Base-by-base conservation (phyloP, 1,139 yeast species). In the Geotrichum aggregatum region DNA sequence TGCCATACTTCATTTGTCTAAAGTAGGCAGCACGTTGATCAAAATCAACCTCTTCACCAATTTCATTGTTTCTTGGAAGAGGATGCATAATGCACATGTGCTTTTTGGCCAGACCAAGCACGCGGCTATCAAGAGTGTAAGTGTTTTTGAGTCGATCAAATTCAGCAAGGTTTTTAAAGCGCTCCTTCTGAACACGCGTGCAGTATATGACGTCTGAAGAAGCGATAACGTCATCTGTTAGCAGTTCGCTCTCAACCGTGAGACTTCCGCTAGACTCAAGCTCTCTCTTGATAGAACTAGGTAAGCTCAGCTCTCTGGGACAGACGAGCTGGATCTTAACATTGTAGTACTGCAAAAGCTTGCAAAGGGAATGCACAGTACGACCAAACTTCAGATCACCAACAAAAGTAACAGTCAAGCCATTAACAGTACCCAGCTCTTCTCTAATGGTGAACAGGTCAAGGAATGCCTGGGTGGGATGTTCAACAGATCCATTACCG, bases 21-120 rank as follows among this genome's bases (percentile, higher is more conserved):
- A 92, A 92, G 76, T 92, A 92, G 57, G 98, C 98, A 60, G 98
- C 98, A 72, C 98, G 86, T 72, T 91, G 97, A 72, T 94, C 99
- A 67, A 91, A 92, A 72, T 94, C 99, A 64, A 94, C 98, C 75
- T 94, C 98, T 74, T 89, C 98, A 66, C 87, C 85, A 63, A 94
- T 91, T 75, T 94, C 99, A 64, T 82, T 85, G 61, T 88, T 89
- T 74, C 99, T 87, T 69, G 99, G 99, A 65, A 94, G 80, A 70
- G 99, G 99, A 71, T 94, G 99, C 95, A 94, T 85, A 59, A 94
- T 86, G 72, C 96, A 89, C 98, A 92, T 92, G 74, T 92, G 97
- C 71, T 88, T 89, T 76, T 94, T 94, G 63, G 98, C 98, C 69
- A 85, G 82, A 48, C 89, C 79, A 69, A 94, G 79, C 59, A 92